Evolutionary conservation across 176 grass and related monocot species (phyloP).

Genomic region (Carex kokanica): DNA sequence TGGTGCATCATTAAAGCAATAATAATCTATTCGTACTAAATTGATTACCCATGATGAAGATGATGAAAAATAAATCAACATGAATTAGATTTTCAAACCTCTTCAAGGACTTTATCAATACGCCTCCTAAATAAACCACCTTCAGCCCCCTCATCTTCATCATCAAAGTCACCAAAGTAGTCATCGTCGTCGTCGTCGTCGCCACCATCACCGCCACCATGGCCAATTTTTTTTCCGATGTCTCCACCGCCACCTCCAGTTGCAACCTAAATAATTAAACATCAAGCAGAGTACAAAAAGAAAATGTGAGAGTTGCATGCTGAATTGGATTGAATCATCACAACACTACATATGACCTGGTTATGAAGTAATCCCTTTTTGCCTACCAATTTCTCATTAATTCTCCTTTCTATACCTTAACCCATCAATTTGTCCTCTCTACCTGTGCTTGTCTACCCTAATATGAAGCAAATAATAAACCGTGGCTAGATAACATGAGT

Average conservation of each 20-base stretch:
- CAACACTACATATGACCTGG: neutral
- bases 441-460: neutral
- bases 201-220: constrained; percentile 91
- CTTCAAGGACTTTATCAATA: constrained; percentile 46
- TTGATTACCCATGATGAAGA: neutral
- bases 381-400: neutral
- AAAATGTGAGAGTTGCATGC: constrained; percentile 10
- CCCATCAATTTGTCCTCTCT: constrained; percentile 3
- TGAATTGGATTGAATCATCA: neutral
- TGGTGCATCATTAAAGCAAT: neutral
- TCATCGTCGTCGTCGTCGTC: constrained; percentile 98
- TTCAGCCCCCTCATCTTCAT: constrained; percentile 76
- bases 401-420: neutral
- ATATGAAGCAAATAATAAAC: constrained; percentile 8
- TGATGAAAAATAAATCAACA: constrained; percentile 15
- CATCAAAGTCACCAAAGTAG: constrained; percentile 97
- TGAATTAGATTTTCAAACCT: constrained; percentile 53
- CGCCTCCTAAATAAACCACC: constrained; percentile 82
- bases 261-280: constrained; percentile 41
- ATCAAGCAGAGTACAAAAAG: constrained; percentile 21
- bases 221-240: constrained; percentile 87
- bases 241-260: constrained; percentile 93
- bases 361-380: neutral
- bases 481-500: neutral
- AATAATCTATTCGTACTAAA: neutral